Conservation (phyloP, 345 rosid genomes). For the Clarkia xantiana region DNA sequence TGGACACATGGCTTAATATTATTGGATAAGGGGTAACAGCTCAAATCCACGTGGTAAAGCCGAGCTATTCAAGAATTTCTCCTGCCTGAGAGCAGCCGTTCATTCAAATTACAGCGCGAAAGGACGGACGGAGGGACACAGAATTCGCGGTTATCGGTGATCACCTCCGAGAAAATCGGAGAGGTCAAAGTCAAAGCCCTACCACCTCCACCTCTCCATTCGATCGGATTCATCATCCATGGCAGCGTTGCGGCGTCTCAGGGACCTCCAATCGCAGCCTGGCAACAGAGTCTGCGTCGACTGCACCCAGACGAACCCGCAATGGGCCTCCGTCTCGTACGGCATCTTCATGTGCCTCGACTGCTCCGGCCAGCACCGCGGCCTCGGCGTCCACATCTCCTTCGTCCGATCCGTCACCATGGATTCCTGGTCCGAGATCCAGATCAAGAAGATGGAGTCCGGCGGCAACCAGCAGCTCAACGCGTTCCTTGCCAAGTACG, state of each 20-base stretch:
- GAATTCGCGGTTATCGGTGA: too few relatives aligned
- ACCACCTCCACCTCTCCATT: background rate
- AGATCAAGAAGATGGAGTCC: slow-evolving; percentile 92
- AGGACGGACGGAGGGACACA: too few relatives aligned
- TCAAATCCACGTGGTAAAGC: too few relatives aligned
- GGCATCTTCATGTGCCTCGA: slow-evolving; percentile 97
- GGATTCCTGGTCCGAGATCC: slow-evolving; percentile 99
- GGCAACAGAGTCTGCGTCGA: slow-evolving; percentile 89
- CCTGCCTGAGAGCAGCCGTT: too few relatives aligned
- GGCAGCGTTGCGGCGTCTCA: slow-evolving; percentile 78
- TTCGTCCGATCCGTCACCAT: slow-evolving; percentile 98
- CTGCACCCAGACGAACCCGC: slow-evolving; percentile 92
- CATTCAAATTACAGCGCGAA: too few relatives aligned
- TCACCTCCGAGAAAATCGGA: too few relatives aligned
- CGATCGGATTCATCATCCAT: slow-evolving; percentile 12
- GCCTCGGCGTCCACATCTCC: slow-evolving; percentile 97
- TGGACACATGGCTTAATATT: too few relatives aligned
- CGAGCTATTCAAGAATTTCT: too few relatives aligned
- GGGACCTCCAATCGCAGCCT: slow-evolving; percentile 70
- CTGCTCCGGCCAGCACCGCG: slow-evolving; percentile 98
- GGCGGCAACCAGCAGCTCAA: slow-evolving; percentile 85
- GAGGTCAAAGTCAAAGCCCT: too few relatives aligned
- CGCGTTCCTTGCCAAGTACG: slow-evolving; percentile 51
- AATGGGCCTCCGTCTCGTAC: slow-evolving; percentile 99
- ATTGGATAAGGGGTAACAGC: too few relatives aligned